A percentile compares a stretch with the other conserved stretches of the same genome.
Evolutionary conservation across 805 yeast species (phyloP).

Genomic region (Kodamaea sagamina): DNA sequence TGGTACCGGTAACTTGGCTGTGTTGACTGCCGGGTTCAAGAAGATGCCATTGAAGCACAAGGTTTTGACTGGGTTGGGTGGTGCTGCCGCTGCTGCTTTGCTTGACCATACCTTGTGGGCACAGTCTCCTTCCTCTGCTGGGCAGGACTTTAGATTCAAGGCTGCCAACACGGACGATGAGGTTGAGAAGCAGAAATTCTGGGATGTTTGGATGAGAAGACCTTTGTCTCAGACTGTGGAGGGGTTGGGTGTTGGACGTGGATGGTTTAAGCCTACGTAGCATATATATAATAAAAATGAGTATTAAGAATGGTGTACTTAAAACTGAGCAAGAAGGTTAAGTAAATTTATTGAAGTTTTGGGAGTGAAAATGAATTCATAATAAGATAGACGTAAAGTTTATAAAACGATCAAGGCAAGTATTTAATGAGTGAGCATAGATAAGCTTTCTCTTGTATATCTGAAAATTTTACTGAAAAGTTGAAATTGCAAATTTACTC

Average conservation of each 20-base stretch:
- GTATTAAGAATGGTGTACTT: too few species aligned
- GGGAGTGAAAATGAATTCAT: too few species aligned
- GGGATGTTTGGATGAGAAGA: slow-evolving; percentile 79
- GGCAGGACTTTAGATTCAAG: slow-evolving; percentile 39
- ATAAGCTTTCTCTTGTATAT: too few species aligned
- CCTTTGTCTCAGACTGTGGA: slow-evolving; percentile 79
- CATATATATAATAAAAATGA: neutral
- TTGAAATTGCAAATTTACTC: too few species aligned
- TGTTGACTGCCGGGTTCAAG: slow-evolving; percentile 47
- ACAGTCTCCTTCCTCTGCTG: slow-evolving; percentile 41
- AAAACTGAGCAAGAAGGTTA: too few species aligned
- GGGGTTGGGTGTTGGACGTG: slow-evolving; percentile 70
- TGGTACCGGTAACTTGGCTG: slow-evolving; percentile 48
- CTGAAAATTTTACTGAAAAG: too few species aligned
- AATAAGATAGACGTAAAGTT: too few species aligned
- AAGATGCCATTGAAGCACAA: slow-evolving; percentile 45
- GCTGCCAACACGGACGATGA: slow-evolving; percentile 42
- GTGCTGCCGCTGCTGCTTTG: slow-evolving; percentile 40
- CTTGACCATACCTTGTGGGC: slow-evolving; percentile 44
- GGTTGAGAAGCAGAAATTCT: slow-evolving; percentile 54
- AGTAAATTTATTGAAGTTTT: too few species aligned
- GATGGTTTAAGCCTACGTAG: slow-evolving; percentile 42
- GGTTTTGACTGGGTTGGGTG: slow-evolving; percentile 40
- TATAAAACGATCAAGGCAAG: too few species aligned
- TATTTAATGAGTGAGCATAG: too few species aligned